phyloP scores from a whole-genome alignment of 1,139 yeast genomes.

The Nadsonia starkeyi-henricii region DNA sequence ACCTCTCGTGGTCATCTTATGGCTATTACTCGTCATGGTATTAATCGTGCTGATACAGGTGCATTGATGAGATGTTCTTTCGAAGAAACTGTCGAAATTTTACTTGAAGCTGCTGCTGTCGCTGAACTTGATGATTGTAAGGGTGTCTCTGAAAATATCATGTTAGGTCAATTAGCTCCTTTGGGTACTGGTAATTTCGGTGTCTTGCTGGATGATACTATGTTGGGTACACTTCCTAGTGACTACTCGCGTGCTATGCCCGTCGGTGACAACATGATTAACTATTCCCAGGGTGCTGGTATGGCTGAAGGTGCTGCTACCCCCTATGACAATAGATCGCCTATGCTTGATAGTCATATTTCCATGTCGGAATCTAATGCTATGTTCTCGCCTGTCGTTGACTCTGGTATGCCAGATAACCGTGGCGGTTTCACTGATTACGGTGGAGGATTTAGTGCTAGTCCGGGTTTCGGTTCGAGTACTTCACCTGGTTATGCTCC shows the following conservation, averaged over 20 bases:
- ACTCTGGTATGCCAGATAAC: conserved; percentile 69
- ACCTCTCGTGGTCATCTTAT: conserved; percentile 96
- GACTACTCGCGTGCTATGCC: conserved; percentile 24
- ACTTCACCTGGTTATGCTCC: conserved; percentile 53
- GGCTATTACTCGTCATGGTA: conserved; percentile 99
- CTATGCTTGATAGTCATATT: conserved; percentile 59
- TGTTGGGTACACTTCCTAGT: conserved; percentile 55
- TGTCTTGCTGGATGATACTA: conserved; percentile 84
- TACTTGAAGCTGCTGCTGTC: conserved; percentile 94
- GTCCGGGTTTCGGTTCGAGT: conserved; percentile 43
- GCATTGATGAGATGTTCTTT: conserved; percentile 98
- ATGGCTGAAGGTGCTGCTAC: conserved; percentile 75
- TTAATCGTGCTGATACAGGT: conserved; percentile 96
- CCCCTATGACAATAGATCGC: conserved; percentile 74
- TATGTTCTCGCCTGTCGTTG: conserved; percentile 79
- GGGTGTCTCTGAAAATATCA: conserved; percentile 96
- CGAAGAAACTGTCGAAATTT: conserved; percentile 96
- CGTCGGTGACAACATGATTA: conserved; percentile 16
- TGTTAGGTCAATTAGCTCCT: conserved; percentile 97
- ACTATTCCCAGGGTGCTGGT: conserved; percentile 29
- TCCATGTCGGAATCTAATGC: conserved; percentile 63
- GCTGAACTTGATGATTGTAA: conserved; percentile 97
- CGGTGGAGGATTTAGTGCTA: conserved; percentile 41
- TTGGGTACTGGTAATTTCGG: conserved; percentile 98
- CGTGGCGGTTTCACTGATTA: conserved; percentile 90